Evolutionary conservation across 2,329 filamentous ascomycete species (phyloP).

Genomic region (Phaeosphaeriaceae sp.): DNA sequence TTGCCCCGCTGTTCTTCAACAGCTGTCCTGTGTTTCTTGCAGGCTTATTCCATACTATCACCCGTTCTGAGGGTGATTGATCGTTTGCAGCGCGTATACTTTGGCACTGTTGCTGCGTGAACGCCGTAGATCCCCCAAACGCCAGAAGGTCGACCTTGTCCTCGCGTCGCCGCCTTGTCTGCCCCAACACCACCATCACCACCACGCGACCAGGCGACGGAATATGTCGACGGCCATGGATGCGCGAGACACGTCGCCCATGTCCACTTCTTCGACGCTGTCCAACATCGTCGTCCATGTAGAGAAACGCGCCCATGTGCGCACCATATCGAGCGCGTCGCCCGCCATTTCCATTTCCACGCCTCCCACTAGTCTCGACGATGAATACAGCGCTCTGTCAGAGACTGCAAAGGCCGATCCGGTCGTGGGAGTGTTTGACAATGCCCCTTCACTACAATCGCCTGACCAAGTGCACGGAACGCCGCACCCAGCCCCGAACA

Average conservation of each 20-base stretch:
- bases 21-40: slow-evolving; percentile 32
- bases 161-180: slow-evolving; percentile 42
- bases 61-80: slow-evolving; percentile 18
- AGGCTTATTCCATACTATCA: slow-evolving; percentile 19
- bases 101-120: slow-evolving; percentile 42
- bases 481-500: slow-evolving; percentile 19
- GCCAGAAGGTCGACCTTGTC: slow-evolving; percentile 26
- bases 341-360: slow-evolving; percentile 65
- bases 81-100: slow-evolving; percentile 34
- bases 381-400: slow-evolving; percentile 63
- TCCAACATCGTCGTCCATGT: slow-evolving; percentile 51
- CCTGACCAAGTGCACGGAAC: slow-evolving; percentile 22
- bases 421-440: slow-evolving; percentile 27
- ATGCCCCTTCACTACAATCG: slow-evolving; percentile 21
- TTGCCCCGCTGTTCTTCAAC: slow-evolving; percentile 29
- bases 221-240: slow-evolving; percentile 36
- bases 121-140: slow-evolving; percentile 28
- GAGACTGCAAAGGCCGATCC: slow-evolving; percentile 42
- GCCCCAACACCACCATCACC: slow-evolving; percentile 20
- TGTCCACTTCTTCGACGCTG: slow-evolving; percentile 50
- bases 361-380: slow-evolving; percentile 70
- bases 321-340: slow-evolving; percentile 59
- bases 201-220: slow-evolving; percentile 24
- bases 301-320: slow-evolving; percentile 38
- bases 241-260: slow-evolving; percentile 43